Percentiles rank a stretch among this genome's conserved stretches.
Conservation (phyloP, 2,329 filamentous ascomycete species). For the Stachybotrys elegans region DNA sequence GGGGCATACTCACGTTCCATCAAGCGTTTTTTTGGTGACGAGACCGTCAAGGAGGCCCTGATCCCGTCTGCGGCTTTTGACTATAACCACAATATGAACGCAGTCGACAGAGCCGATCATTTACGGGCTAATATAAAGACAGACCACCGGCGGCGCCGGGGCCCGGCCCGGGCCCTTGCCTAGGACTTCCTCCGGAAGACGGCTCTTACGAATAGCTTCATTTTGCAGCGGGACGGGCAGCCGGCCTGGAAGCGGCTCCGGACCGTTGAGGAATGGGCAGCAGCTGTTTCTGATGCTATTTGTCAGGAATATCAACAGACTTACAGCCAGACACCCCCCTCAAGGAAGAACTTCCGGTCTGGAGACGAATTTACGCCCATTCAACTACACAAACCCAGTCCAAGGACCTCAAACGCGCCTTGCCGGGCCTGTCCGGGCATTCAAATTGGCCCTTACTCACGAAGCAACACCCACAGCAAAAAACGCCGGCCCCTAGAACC, state of each 20-base stretch:
- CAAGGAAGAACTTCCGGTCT: neutral
- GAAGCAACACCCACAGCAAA: neutral
- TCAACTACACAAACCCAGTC: neutral
- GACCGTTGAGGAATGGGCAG: neutral
- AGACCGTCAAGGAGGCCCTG: neutral
- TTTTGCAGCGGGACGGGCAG: slow-evolving; percentile 1
- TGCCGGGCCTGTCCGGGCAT: neutral
- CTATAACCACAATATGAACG: slow-evolving; percentile 1
- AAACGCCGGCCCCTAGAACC: neutral
- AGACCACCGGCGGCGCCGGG: slow-evolving; percentile 1
- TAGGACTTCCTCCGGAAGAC: neutral
- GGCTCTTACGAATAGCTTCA: slow-evolving; percentile 1
- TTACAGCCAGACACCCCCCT: neutral
- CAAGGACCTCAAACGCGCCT: neutral
- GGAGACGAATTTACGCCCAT: slow-evolving; percentile 1
- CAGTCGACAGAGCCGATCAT: slow-evolving; percentile 1
- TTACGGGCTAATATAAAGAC: neutral
- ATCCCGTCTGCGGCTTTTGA: slow-evolving; percentile 1
- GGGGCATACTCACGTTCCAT: slow-evolving; percentile 1
- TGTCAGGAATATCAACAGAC: neutral
- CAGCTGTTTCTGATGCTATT: neutral
- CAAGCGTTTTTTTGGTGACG: slow-evolving; percentile 1
- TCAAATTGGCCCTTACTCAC: slow-evolving; percentile 1
- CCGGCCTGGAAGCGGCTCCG: slow-evolving; percentile 1
- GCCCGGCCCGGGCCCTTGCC: slow-evolving; percentile 1